phyloP scores from a whole-genome alignment of 2,329 filamentous ascomycete species.

The Plenodomus lindquistii region DNA sequence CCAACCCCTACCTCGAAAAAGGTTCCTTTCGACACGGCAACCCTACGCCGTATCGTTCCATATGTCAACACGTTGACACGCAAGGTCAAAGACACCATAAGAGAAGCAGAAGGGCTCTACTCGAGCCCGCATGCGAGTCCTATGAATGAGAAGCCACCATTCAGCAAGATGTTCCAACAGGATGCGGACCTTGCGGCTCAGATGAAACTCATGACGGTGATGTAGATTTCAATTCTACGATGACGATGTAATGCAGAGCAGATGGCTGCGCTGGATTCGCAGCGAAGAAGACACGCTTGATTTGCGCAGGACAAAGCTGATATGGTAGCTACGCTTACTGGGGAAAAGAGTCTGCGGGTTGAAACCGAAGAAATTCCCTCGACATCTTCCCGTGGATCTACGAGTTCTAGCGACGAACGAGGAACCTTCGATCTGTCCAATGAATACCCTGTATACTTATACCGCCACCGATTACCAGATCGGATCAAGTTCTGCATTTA shows the following conservation, averaged over 20 bases:
- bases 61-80: conserved; percentile 54
- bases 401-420: conserved; percentile 35
- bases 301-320: neutral
- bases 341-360: conserved; percentile 25
- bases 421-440: conserved; percentile 19
- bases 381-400: conserved; percentile 36
- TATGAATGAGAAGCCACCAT: conserved; percentile 42
- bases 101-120: conserved; percentile 54
- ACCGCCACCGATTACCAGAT: conserved; percentile 23
- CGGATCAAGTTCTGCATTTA: conserved; percentile 36
- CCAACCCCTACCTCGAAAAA: conserved; percentile 52
- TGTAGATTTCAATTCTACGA: conserved; percentile 33
- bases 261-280: neutral
- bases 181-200: conserved; percentile 41
- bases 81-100: conserved; percentile 52
- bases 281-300: neutral
- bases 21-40: conserved; percentile 68
- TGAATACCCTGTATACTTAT: conserved; percentile 37
- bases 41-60: conserved; percentile 64
- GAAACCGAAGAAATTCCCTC: conserved; percentile 31
- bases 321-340: conserved; percentile 19
- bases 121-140: conserved; percentile 48
- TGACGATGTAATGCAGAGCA: conserved; percentile 17
- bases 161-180: conserved; percentile 38
- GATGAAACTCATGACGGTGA: conserved; percentile 49